phyloP scores from a whole-genome alignment of 2,329 filamentous ascomycete genomes.

The Cladobotryum protrusum region DNA sequence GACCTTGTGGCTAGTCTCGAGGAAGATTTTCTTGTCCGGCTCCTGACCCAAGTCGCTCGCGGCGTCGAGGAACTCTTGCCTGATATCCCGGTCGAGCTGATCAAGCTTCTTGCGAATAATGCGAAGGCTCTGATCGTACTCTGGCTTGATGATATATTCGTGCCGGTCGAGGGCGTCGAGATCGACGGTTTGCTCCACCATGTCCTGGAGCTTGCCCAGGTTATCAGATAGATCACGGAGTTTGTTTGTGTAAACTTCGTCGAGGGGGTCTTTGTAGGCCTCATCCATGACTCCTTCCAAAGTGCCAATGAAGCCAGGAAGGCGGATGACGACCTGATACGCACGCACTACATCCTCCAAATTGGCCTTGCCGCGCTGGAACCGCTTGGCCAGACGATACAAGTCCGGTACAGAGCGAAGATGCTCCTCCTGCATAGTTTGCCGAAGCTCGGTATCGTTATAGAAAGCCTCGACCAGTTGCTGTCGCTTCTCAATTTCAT shows the following conservation, averaged over 20 bases:
- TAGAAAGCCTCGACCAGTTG: slow-evolving; percentile 94
- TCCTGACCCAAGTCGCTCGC: slow-evolving; percentile 82
- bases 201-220: slow-evolving; percentile 83
- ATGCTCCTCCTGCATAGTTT: slow-evolving; percentile 96
- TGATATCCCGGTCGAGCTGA: slow-evolving; percentile 74
- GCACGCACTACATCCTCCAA: slow-evolving; percentile 92
- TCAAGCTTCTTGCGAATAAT: slow-evolving; percentile 91
- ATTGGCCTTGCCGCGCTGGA: slow-evolving; percentile 85
- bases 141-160: slow-evolving; percentile 97
- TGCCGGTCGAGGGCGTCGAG: slow-evolving; percentile 92
- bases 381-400: slow-evolving; percentile 88
- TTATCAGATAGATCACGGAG: slow-evolving; percentile 70
- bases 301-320: slow-evolving; percentile 84
- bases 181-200: slow-evolving; percentile 98
- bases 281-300: slow-evolving; percentile 95
- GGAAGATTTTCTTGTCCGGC: slow-evolving; percentile 95
- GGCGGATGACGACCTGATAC: slow-evolving; percentile 87
- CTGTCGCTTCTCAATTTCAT: slow-evolving; percentile 84
- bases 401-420: slow-evolving; percentile 88
- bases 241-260: slow-evolving; percentile 80
- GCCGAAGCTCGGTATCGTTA: slow-evolving; percentile 83
- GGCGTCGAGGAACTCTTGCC: slow-evolving; percentile 69
- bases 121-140: slow-evolving; percentile 84
- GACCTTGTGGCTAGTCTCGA: slow-evolving; percentile 83
- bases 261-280: slow-evolving; percentile 78